These are phyloP conservation scores for Mycena epipterygia DNA, from an alignment of 768 basidiomycete species.

Conservation along the genomic window DNA sequence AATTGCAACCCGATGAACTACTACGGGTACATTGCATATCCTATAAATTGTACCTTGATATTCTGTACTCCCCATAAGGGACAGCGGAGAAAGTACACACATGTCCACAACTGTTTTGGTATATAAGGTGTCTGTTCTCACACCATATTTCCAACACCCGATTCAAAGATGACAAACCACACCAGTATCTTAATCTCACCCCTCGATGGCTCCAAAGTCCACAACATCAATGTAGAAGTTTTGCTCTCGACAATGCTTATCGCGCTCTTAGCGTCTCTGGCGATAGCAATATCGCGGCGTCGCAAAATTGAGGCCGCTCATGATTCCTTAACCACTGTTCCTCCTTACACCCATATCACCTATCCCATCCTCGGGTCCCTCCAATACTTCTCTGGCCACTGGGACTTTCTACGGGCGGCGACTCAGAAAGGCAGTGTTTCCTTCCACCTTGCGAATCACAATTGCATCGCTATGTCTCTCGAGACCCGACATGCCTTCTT, in stretches of 20 bases:
- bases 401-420: constrained; percentile 16
- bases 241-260: neutral
- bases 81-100: too few species aligned
- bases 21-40: too few species aligned
- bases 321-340: neutral
- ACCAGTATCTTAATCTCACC: neutral
- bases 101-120: too few species aligned
- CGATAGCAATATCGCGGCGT: neutral
- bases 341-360: constrained; percentile 13
- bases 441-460: constrained; percentile 12
- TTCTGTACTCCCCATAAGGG: too few species aligned
- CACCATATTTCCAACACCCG: too few species aligned
- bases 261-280: neutral
- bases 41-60: too few species aligned
- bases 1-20: too few species aligned
- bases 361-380: constrained; percentile 21
- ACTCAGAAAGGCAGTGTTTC: constrained; percentile 8
- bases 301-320: neutral
- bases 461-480: constrained; percentile 6
- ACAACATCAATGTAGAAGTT: neutral
- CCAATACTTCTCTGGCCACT: constrained; percentile 14
- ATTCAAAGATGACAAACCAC: neutral
- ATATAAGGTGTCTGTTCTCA: too few species aligned
- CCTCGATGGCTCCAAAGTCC: neutral
- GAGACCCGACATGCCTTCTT: constrained; percentile 14